Evolutionary conservation across 2,329 filamentous ascomycete species (phyloP).

Genomic region (Xylariales sp.): DNA sequence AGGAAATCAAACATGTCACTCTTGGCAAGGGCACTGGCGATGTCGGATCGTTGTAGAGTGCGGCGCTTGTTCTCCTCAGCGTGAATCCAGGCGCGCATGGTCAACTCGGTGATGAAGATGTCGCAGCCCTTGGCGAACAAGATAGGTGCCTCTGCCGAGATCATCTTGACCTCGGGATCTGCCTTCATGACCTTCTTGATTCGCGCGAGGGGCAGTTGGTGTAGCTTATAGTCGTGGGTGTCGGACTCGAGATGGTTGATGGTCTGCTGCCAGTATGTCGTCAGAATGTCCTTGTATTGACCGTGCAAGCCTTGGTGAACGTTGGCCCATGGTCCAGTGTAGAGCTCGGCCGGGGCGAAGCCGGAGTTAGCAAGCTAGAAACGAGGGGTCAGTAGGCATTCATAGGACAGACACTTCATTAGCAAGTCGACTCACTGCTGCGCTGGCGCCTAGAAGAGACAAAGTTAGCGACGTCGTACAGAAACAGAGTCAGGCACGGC

Average conservation of each 20-base stretch:
- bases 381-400: no score
- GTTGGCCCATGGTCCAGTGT: constrained; percentile 93
- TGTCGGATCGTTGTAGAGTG: constrained; percentile 91
- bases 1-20: constrained; percentile 99
- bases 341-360: constrained; percentile 87
- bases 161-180: constrained; percentile 99
- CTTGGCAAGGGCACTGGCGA: constrained; percentile 90
- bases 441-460: constrained; percentile 41
- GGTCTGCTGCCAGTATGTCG: constrained; percentile 98
- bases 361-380: constrained; percentile 77
- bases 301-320: constrained; percentile 93
- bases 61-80: constrained; percentile 98
- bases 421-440: constrained; percentile 32
- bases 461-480: constrained; percentile 28
- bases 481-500: constrained; percentile 14
- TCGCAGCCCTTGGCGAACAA: constrained; percentile 98
- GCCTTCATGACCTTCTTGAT: constrained; percentile 99
- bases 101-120: constrained; percentile 98
- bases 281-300: constrained; percentile 93
- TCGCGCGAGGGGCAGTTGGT: constrained; percentile 91
- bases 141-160: constrained; percentile 95
- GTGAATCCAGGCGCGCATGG: constrained; percentile 99
- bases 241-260: constrained; percentile 94
- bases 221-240: constrained; percentile 96
- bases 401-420: no score